Evolutionary conservation across 306 rosid genomes (phyloP), one percentile per base, ranked within the genome.

Genomic region (Trifolium fragiferum): DNA sequence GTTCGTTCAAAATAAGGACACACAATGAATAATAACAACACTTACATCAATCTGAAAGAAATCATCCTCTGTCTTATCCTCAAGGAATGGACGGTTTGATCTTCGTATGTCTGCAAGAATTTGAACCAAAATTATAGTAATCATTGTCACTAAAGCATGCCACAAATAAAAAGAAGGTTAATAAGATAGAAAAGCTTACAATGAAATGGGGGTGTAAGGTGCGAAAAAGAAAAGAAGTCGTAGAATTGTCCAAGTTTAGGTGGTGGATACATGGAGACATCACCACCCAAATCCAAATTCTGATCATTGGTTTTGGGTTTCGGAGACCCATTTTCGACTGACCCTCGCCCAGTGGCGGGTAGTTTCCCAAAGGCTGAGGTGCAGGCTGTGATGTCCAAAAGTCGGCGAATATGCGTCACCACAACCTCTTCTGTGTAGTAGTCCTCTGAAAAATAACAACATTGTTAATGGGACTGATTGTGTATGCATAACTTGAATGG

Each of bases 1-100:
- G 46, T 73, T 21, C 6, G 38, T 20, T 60, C 7, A 70, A 65
- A 47, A 23, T 60, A 72, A 51, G 40, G 64, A n/a, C 1, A 4
- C 33, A 30, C 20, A 67, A 41, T 49, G 37, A 58, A 66, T 30
- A 4, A 30, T 30, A 30, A 30, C 53, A 72, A 60, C 16, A 62
- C 92, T 87, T 78, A 91, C 98, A 80, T 94, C 98, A 80, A 94
- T 91, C 80, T 94, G 97, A 84, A 94, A 94, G 82, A 86, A 89
- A 83, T 94, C 98, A 58, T 90, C 97, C 65, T 91, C 93, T 6
- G 90, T 79, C 84, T 83, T 91, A 68, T 94, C 96, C 79, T 90
- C 97, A 23, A 87, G 91, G 80, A 91, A 94, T 4, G 96, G 94
- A 69, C 97, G 96, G 58, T 59, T 89, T 11, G 97, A 94, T 83